These are phyloP conservation scores for Neonectria ditissima DNA, from an alignment of 2,329 filamentous ascomycete species.

Conservation along the genomic window DNA sequence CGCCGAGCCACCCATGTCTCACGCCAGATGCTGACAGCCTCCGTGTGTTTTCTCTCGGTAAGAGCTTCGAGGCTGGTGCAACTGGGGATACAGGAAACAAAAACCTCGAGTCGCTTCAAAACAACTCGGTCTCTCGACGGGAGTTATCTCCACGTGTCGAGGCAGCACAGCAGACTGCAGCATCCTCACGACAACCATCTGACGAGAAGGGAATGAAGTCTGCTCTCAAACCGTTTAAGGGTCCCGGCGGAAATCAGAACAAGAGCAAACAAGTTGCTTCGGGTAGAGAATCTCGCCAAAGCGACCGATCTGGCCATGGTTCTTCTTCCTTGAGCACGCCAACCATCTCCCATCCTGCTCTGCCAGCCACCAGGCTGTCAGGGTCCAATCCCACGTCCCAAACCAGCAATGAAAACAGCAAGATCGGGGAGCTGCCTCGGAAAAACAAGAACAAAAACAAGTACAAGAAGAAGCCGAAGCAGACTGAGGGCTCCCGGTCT, in stretches of 20 bases:
- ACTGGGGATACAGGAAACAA: background rate
- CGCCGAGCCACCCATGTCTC: slow-evolving; percentile 23
- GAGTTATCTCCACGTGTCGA: background rate
- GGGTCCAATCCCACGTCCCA: background rate
- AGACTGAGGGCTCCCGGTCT: slow-evolving; percentile 13
- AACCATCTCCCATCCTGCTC: background rate
- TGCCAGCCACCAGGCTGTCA: background rate
- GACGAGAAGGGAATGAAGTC: background rate
- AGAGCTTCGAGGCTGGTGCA: background rate
- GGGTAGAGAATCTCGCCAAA: slow-evolving; percentile 2
- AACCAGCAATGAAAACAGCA: background rate
- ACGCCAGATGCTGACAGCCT: slow-evolving; percentile 28
- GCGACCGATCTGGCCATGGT: slow-evolving; percentile 1
- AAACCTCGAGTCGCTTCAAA: background rate
- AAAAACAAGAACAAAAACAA: slow-evolving; percentile 40
- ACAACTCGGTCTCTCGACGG: background rate
- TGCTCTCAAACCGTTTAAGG: background rate
- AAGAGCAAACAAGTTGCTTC: background rate
- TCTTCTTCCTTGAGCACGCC: slow-evolving; percentile 11
- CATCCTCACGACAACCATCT: background rate
- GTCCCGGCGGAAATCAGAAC: background rate
- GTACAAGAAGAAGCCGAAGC: slow-evolving; percentile 42
- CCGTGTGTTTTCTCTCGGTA: slow-evolving; percentile 22
- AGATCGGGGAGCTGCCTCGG: background rate
- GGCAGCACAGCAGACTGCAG: background rate